Base-by-base conservation (phyloP, 2,329 filamentous ascomycete genomes). In the Mariannaea sp. region DNA sequence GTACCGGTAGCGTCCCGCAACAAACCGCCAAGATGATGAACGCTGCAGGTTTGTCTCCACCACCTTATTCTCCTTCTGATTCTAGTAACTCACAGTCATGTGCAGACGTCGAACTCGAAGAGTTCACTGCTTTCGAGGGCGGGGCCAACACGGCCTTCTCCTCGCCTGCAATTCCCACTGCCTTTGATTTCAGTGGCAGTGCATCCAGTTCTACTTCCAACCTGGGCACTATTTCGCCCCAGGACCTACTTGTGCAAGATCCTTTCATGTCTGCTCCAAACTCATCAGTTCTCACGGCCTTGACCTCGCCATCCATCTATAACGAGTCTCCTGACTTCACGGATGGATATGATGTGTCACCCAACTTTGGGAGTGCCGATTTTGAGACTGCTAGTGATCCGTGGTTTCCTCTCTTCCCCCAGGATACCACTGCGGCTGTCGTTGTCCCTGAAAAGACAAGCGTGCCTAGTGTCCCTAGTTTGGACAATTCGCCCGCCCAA, bases 251-350 rank as follows among this genome's bases (percentile, higher is more conserved):
- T 61, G 78, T 92, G 64, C 83, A 85, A 62, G 84, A 89, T 66
- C 78, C 81, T 54, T 84, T 85, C 67, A 78, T 84, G 68, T 95
- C 90, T 57, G 85, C 90, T 30, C 92, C 92, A 24, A 90, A 90
- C 68, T 96, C 92, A 2, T 81, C 87, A 40, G 86, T 89, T 27
- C 85, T 94, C 68, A 96, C 92, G 29, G 86, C 91, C 59, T 69
- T 96, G 72, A 96, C 91, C 52, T 94, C 92, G 55, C 92, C 92
- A 38, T 90, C 88, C n/a, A 79, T 85, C 52, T 87, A 85, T 66
- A 82, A 89, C 68, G 89, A 87, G 65, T 95, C 90, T 46, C 90
- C 90, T 9, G 87, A 85, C 53, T 86, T 87, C 27, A 53, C 56
- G 66, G 86, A 90, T 64, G 81, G 80, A 69, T 90, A 85, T 65